phyloP scores from a whole-genome alignment of 2,329 filamentous ascomycete species.

The Neopestalotiopsis sp. region DNA sequence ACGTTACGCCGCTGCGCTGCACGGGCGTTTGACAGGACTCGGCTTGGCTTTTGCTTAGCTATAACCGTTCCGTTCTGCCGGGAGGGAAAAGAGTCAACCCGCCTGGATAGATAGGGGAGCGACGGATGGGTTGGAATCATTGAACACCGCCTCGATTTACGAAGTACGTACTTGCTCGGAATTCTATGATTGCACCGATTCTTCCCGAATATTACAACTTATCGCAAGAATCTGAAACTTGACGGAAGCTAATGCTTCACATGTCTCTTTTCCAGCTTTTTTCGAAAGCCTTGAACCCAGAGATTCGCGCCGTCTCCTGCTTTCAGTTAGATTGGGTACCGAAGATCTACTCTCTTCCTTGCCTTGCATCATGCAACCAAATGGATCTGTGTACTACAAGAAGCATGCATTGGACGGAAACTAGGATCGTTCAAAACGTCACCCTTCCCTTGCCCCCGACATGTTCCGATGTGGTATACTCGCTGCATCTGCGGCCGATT shows the following conservation, averaged over 20 bases:
- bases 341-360: neutral
- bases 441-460: neutral
- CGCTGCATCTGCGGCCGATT: neutral
- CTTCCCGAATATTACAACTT: neutral
- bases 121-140: neutral
- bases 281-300: neutral
- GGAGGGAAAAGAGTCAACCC: too few species aligned
- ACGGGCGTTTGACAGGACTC: neutral
- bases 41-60: neutral
- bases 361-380: neutral
- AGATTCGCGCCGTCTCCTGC: neutral
- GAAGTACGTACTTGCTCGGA: neutral
- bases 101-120: too few species aligned
- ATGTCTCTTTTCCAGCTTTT: neutral
- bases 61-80: slow-evolving; percentile 10
- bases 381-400: neutral
- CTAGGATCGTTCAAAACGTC: neutral
- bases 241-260: neutral
- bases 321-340: neutral
- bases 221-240: neutral
- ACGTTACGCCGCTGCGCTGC: too few species aligned
- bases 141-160: neutral
- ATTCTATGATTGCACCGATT: neutral
- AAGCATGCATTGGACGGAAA: neutral
- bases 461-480: slow-evolving; percentile 15